phyloP scores from a whole-genome alignment of 2,329 filamentous ascomycete genomes.

The Zymoseptoria pseudotritici region DNA sequence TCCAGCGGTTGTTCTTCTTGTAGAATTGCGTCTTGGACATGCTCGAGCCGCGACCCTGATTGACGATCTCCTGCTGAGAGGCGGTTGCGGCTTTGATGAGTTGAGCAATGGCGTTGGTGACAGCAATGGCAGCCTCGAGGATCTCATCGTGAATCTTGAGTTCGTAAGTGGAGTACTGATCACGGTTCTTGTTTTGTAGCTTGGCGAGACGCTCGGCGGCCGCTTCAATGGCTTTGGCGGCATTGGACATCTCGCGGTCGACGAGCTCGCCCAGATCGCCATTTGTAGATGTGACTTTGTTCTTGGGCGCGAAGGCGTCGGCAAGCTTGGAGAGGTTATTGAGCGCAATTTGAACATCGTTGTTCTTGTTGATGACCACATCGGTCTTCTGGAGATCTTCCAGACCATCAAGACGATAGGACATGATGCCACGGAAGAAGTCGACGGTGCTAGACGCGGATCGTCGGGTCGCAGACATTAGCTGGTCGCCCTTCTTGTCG shows the following conservation, averaged over 20 bases:
- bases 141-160: conserved; percentile 94
- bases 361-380: conserved; percentile 94
- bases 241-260: conserved; percentile 83
- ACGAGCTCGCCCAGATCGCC: conserved; percentile 91
- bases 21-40: conserved; percentile 84
- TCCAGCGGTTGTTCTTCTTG: conserved; percentile 99
- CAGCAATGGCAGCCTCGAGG: conserved; percentile 81
- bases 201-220: conserved; percentile 83
- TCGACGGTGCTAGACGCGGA: conserved; percentile 81
- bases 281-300: conserved; percentile 68
- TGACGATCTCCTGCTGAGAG: conserved; percentile 93
- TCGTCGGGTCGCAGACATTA: conserved; percentile 73
- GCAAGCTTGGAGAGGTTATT: conserved; percentile 91
- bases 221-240: conserved; percentile 89
- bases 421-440: conserved; percentile 91
- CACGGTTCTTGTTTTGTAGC: conserved; percentile 91
- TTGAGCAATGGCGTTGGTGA: conserved; percentile 87
- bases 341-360: conserved; percentile 88
- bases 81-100: conserved; percentile 90
- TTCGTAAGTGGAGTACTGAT: conserved; percentile 92
- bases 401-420: conserved; percentile 85
- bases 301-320: conserved; percentile 83
- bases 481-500: conserved; percentile 84
- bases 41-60: conserved; percentile 72
- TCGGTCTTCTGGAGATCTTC: conserved; percentile 90